Evolutionary conservation across 2,329 filamentous ascomycete species (phyloP).

Genomic region (Cryphonectria parasitica): DNA sequence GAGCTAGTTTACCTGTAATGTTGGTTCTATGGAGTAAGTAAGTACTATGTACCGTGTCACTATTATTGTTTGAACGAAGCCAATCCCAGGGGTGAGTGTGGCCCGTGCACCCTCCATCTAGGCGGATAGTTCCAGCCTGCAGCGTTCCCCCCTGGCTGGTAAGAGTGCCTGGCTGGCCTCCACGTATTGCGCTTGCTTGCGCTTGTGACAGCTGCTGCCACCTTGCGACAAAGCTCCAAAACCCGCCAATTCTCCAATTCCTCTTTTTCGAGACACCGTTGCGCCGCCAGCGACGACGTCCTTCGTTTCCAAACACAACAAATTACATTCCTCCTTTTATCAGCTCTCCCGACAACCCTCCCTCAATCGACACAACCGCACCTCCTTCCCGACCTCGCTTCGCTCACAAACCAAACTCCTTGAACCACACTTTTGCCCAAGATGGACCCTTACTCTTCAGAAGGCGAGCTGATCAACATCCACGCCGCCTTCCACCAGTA

Average conservation of each 20-base stretch:
- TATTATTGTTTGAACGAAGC: not conserved
- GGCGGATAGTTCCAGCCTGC: slow-evolving; percentile 12
- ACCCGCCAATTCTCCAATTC: not conserved
- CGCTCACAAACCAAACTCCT: not conserved
- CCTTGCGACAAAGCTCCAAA: slow-evolving; percentile 15
- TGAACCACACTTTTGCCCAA: slow-evolving; percentile 32
- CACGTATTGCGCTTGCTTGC: slow-evolving; percentile 15
- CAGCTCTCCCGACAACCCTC: not conserved
- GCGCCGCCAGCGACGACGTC: slow-evolving; percentile 3
- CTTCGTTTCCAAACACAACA: not conserved
- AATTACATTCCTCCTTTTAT: not conserved
- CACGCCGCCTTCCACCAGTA: slow-evolving; percentile 75
- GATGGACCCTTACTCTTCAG: slow-evolving; percentile 73
- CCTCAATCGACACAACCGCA: not conserved
- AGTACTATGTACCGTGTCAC: not conserved
- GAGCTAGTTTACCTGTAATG: not conserved
- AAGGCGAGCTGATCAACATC: slow-evolving; percentile 73
- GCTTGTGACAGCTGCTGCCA: slow-evolving; percentile 23
- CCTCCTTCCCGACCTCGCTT: not conserved
- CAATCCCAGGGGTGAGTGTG: not conserved
- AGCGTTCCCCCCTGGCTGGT: not conserved
- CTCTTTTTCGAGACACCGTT: slow-evolving; percentile 15
- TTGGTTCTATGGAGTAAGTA: not conserved
- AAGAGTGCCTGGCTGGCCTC: not conserved
- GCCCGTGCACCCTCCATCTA: slow-evolving; percentile 12